phyloP scores from a whole-genome alignment of 2,329 filamentous ascomycete species.

The Phialocephala subalpina region DNA sequence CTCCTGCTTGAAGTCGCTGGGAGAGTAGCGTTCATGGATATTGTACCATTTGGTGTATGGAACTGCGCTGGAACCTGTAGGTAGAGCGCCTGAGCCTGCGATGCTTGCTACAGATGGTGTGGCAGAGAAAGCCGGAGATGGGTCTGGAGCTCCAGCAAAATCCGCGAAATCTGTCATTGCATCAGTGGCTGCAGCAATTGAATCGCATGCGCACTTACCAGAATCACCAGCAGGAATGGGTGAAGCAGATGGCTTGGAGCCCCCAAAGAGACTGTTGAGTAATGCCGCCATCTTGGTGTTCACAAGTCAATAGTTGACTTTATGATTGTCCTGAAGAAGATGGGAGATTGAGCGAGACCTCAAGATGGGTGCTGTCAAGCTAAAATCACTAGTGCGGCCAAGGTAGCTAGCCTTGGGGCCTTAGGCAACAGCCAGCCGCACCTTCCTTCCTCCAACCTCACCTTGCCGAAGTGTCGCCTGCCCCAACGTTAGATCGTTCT shows the following conservation, averaged over 20 bases:
- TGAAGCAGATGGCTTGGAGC: conserved; percentile 65
- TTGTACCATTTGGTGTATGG: conserved; percentile 97
- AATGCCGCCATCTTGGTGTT: conserved; percentile 42
- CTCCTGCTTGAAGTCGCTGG: conserved; percentile 88
- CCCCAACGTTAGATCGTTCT: not conserved
- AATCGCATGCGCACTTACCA: conserved; percentile 57
- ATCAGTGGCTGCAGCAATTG: conserved; percentile 21
- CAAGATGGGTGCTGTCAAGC: conserved; percentile 6
- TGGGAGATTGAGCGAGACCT: conserved; percentile 5
- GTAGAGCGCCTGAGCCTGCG: conserved; percentile 52
- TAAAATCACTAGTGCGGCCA: not conserved
- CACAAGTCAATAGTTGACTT: conserved; percentile 24
- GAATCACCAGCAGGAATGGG: conserved; percentile 63
- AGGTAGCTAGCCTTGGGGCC: not conserved
- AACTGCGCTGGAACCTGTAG: conserved; percentile 57
- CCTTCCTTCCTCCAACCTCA: not conserved
- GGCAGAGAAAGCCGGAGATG: conserved; percentile 59
- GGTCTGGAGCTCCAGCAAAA: conserved; percentile 81
- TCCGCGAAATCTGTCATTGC: conserved; percentile 82
- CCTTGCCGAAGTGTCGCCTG: not conserved
- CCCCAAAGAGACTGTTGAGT: conserved; percentile 70
- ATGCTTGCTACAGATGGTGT: conserved; percentile 53
- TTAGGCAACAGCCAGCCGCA: not conserved
- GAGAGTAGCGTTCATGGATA: conserved; percentile 87
- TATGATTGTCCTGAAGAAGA: conserved; percentile 14